phyloP scores from a whole-genome alignment of 2,329 filamentous ascomycete genomes.

The Pseudocercospora vitis region DNA sequence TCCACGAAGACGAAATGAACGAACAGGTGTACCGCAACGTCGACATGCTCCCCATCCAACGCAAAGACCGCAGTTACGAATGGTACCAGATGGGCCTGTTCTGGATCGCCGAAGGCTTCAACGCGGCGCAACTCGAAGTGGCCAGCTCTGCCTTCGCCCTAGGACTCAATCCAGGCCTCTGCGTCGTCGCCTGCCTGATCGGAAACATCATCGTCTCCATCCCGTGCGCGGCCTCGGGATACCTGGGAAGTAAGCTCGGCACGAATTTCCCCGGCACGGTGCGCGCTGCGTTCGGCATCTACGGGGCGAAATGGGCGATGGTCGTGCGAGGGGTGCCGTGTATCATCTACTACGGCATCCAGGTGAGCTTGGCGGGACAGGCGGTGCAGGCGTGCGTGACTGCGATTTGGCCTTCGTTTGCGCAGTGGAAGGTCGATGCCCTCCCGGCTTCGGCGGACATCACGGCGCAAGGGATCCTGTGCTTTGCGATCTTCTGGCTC shows the following conservation, averaged over 20 bases:
- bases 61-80: slow-evolving; percentile 14
- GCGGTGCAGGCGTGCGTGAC: neutral
- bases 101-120: slow-evolving; percentile 29
- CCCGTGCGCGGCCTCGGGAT: slow-evolving; percentile 17
- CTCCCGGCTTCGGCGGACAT: slow-evolving; percentile 37
- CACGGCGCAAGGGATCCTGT: slow-evolving; percentile 44
- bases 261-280: slow-evolving; percentile 12
- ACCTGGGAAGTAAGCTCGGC: slow-evolving; percentile 6
- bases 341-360: neutral
- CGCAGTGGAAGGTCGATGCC: neutral
- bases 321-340: neutral
- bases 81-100: slow-evolving; percentile 19
- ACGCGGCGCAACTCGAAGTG: slow-evolving; percentile 27
- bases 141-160: slow-evolving; percentile 24
- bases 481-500: slow-evolving; percentile 46
- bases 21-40: neutral
- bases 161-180: slow-evolving; percentile 27
- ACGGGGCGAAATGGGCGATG: neutral
- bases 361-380: neutral
- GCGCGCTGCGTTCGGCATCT: slow-evolving; percentile 9
- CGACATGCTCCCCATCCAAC: slow-evolving; percentile 11
- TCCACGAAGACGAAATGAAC: neutral
- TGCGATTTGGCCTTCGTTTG: slow-evolving; percentile 8
- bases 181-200: slow-evolving; percentile 26
- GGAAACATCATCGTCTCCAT: slow-evolving; percentile 26